These are phyloP conservation scores for Skeletonema potamos DNA, from an alignment of 108 stramenopile genomes.

Conservation along the genomic window DNA sequence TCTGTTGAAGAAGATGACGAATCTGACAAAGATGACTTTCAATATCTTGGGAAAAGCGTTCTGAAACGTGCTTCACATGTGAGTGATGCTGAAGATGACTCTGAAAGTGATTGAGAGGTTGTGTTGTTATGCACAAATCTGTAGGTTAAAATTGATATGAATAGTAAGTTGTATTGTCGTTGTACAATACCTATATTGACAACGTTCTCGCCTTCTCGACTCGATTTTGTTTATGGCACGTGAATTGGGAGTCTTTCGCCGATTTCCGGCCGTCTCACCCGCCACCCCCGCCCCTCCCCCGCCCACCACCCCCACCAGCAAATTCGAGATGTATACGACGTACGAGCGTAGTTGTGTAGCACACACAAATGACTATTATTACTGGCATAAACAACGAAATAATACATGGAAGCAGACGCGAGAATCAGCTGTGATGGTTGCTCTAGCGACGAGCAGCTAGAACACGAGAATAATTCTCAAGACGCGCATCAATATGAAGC, in stretches of 20 bases:
- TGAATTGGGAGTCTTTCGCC: too few relatives aligned
- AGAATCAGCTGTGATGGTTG: background rate
- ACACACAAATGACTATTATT: too few relatives aligned
- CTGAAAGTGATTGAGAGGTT: background rate
- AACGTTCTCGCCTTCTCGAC: too few relatives aligned
- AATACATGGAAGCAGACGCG: background rate
- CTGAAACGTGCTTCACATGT: constrained; percentile 68
- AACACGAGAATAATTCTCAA: background rate
- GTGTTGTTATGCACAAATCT: background rate
- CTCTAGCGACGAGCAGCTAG: background rate
- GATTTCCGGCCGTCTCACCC: too few relatives aligned
- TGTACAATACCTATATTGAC: too few relatives aligned
- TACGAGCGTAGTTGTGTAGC: too few relatives aligned
- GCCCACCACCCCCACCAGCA: too few relatives aligned
- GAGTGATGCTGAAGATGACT: constrained; percentile 54
- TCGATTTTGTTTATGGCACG: too few relatives aligned
- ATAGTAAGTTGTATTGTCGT: too few relatives aligned
- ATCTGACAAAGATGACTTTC: constrained; percentile 53
- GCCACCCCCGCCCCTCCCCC: too few relatives aligned
- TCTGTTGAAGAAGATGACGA: constrained; percentile 12
- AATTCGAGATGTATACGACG: too few relatives aligned
- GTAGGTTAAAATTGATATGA: background rate
- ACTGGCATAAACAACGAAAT: background rate
- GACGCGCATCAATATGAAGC: background rate
- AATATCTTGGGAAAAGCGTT: constrained; percentile 48